phyloP scores from a whole-genome alignment of 768 basidiomycete genomes.

The Lactarius vividus region DNA sequence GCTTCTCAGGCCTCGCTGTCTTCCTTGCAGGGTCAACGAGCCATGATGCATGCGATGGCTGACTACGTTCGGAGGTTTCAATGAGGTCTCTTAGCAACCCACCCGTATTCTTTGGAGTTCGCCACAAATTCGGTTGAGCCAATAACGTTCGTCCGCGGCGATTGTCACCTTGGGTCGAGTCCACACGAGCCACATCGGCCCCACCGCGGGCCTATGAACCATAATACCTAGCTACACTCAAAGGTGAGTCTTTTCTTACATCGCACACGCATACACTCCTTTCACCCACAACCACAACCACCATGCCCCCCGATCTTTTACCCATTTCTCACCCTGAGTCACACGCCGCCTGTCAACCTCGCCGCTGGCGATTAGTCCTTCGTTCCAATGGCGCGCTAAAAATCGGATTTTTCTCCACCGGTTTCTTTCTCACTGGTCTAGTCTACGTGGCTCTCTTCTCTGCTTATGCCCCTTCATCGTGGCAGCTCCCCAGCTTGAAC shows the following conservation, averaged over 20 bases:
- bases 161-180: not conserved
- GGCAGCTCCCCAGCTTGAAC: not conserved
- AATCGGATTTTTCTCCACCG: conserved; percentile 6
- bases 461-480: not conserved
- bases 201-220: not conserved
- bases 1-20: too few species aligned
- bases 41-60: too few species aligned
- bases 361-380: conserved; percentile 5
- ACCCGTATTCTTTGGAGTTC: too few species aligned
- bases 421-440: conserved; percentile 10
- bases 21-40: too few species aligned
- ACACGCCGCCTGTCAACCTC: not conserved
- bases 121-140: too few species aligned
- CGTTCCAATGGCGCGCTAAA: not conserved
- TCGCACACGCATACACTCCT: too few species aligned
- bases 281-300: not conserved
- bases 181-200: not conserved
- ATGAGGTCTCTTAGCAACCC: too few species aligned
- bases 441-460: conserved; percentile 16
- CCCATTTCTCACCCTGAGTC: not conserved
- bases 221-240: not conserved
- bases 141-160: too few species aligned
- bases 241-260: not conserved
- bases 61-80: too few species aligned
- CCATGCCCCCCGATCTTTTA: not conserved